Base-by-base conservation (phyloP, 108 stramenopile genomes). In the Pseudonitzschia pungens region DNA sequence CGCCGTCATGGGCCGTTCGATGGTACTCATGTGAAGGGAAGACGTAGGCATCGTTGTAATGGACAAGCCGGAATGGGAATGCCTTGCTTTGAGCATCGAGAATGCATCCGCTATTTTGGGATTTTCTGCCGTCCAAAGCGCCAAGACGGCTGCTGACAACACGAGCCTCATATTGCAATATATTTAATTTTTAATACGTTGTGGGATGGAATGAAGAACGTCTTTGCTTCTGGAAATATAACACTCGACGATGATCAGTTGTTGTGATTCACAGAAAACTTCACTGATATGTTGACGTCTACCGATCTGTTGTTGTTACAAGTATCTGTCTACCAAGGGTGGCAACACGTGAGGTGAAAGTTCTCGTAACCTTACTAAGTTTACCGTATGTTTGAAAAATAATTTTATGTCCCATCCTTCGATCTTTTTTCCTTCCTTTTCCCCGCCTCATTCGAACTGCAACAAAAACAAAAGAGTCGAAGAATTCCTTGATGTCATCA, bases 81-180 rank as follows among this genome's bases (percentile, higher is more conserved):
- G 32, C 20, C 32, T 62, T 14, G 33, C 2, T 31, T 15, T 33
- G 14, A 29, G 29, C n/a, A 62, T 14, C 12, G 60, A 40, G 40
- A 62, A 62, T 12, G 60, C 60, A 40, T 62, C 60, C 20, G n/a
- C 36, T 9, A 12, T 33, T 14, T 8, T 40, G 2, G 60, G n/a
- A 24, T 12, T 55, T 9, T 62, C 60, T 31, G 60, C 60, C 32
- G 31, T 33, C 60, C 60, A 62, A 31, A 62, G n/a, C 33, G 60
- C 60, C 32, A 62, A 62, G 2, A 62, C 60, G 60, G 60, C 60
- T 2, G 33, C 60, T 14, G 33, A 62, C 7, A 62, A 36, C 15
- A 62, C 36, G 36, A 62, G 60, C 40, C 60, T 62, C 60, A 62
- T 62, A 16, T 22, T 58, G 57, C 16, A 26, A n/a, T n/a, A n/a